Evolutionary conservation across 2,329 filamentous ascomycete genomes (phyloP).

Genomic region (Microsporum ferrugineum): DNA sequence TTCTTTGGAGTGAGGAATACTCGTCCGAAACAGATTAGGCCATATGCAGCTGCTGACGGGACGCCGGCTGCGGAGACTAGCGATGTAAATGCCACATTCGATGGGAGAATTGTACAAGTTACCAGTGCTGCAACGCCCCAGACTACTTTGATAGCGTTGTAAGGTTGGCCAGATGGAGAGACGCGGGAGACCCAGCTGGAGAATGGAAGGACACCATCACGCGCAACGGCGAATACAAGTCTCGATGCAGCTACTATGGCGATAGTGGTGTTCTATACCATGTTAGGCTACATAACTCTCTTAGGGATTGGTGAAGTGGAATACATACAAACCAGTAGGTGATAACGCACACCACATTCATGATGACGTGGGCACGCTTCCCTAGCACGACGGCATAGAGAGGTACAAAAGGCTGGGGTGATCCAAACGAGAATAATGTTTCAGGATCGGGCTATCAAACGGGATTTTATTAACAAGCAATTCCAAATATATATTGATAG

Average conservation of each 20-base stretch:
- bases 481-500: background rate
- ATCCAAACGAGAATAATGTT: conserved; percentile 42
- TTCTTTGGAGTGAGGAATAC: conserved; percentile 39
- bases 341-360: conserved; percentile 47
- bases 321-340: conserved; percentile 41
- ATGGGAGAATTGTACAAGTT: conserved; percentile 50
- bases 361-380: conserved; percentile 47
- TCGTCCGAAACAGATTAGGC: conserved; percentile 40
- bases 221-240: conserved; percentile 52
- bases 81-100: conserved; percentile 43
- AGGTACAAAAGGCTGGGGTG: conserved; percentile 48
- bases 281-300: background rate
- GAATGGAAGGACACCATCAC: conserved; percentile 50
- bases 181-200: conserved; percentile 48
- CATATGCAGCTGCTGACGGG: conserved; percentile 43
- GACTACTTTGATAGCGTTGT: conserved; percentile 50
- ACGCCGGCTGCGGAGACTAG: conserved; percentile 44
- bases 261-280: conserved; percentile 45
- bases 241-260: conserved; percentile 49
- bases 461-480: conserved; percentile 9
- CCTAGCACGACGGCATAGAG: conserved; percentile 48
- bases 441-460: conserved; percentile 40
- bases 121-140: conserved; percentile 44
- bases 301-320: background rate
- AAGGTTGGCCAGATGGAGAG: conserved; percentile 44